A percentile compares a stretch with the other conserved stretches of the same genome.
phyloP scores from a whole-genome alignment of 257 asterid genomes.

The Knoxia roxburghii region DNA sequence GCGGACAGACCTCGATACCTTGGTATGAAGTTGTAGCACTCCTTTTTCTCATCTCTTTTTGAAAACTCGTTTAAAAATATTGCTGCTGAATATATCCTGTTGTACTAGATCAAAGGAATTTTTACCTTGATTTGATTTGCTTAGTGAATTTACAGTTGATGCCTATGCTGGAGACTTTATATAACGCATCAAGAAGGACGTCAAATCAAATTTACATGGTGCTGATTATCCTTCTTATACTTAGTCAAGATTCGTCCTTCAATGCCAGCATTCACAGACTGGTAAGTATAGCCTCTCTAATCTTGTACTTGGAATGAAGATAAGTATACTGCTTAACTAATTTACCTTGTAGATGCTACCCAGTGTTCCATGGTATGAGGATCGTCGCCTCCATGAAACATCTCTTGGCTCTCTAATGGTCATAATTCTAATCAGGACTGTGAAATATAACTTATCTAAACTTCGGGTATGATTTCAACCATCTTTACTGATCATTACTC shows the following conservation, averaged over 20 bases:
- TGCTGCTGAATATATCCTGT: background rate
- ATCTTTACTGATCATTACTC: conserved; percentile 3
- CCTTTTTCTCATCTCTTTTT: conserved; percentile 6
- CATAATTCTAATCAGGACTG: conserved; percentile 67
- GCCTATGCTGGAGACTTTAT: conserved; percentile 94
- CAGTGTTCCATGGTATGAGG: conserved; percentile 59
- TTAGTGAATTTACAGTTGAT: conserved; percentile 55
- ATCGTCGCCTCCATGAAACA: conserved; percentile 47
- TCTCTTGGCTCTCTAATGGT: conserved; percentile 78
- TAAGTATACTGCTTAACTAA: conserved; percentile 18
- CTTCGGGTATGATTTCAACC: conserved; percentile 45
- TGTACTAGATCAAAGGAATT: background rate
- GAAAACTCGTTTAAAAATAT: background rate
- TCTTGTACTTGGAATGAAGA: conserved; percentile 11
- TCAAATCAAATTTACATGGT: conserved; percentile 95
- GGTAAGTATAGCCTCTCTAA: conserved; percentile 36
- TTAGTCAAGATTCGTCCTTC: conserved; percentile 94
- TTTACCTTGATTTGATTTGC: conserved; percentile 21
- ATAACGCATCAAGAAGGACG: conserved; percentile 74
- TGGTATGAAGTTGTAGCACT: conserved; percentile 53
- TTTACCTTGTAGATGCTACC: conserved; percentile 57
- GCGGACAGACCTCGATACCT: conserved; percentile 92
- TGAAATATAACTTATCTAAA: conserved; percentile 61
- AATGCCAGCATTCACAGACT: conserved; percentile 78
- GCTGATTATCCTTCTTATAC: conserved; percentile 76